Conservation (phyloP, 2,329 filamentous ascomycete species). For the Seiridium cupressi region DNA sequence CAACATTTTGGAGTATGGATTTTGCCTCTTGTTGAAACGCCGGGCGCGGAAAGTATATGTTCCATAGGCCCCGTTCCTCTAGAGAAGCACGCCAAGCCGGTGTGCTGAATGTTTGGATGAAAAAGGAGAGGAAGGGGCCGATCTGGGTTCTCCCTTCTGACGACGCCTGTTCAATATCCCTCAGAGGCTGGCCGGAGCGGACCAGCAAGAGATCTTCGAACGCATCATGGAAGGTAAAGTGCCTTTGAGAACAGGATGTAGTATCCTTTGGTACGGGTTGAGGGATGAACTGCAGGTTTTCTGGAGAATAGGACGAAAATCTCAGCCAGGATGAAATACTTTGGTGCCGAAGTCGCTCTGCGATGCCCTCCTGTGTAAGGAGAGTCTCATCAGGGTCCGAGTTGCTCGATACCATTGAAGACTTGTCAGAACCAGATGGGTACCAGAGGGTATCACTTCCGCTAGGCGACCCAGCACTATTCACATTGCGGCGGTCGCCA, state of each 20-base stretch:
- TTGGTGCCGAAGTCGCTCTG: conserved; percentile 2
- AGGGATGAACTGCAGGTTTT: conserved; percentile 41
- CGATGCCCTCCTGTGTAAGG: conserved; percentile 4
- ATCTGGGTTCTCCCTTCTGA: not conserved
- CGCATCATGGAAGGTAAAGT: conserved; percentile 54
- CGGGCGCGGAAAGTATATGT: conserved; percentile 26
- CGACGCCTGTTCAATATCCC: conserved; percentile 20
- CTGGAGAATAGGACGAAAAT: conserved; percentile 42
- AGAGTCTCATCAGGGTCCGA: not conserved
- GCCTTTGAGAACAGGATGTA: conserved; percentile 15
- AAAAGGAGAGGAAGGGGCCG: not conserved
- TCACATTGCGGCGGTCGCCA: conserved; percentile 15
- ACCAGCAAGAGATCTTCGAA: conserved; percentile 57
- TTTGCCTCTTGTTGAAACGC: not conserved
- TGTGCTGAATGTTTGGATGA: conserved; percentile 37
- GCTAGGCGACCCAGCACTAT: not conserved
- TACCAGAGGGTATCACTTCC: not conserved
- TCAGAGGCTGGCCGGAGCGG: conserved; percentile 39
- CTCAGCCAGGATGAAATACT: conserved; percentile 33
- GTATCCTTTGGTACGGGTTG: conserved; percentile 45
- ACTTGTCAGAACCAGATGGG: not conserved
- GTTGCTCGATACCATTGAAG: not conserved
- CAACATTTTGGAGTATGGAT: not conserved
- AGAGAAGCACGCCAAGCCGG: conserved; percentile 40
- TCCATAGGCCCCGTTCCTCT: conserved; percentile 35